Evolutionary conservation across 805 yeast genomes (phyloP).

Genomic region (Yarrowia yakushimensis): DNA sequence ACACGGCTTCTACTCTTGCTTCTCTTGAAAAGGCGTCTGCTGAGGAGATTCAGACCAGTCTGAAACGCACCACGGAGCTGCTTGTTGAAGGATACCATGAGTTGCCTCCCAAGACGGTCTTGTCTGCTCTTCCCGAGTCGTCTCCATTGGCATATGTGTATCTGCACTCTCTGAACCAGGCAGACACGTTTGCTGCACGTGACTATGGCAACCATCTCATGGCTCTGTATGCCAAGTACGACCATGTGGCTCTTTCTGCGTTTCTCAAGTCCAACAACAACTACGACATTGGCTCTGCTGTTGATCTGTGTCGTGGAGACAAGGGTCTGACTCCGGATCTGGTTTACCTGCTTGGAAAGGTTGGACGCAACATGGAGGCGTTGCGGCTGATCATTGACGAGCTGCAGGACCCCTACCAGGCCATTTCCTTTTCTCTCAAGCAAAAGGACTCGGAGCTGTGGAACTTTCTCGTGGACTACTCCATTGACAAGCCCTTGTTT

Average conservation of each 20-base stretch:
- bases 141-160: conserved; percentile 54
- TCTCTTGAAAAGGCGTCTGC: conserved; percentile 43
- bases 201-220: conserved; percentile 68
- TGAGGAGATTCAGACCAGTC: conserved; percentile 40
- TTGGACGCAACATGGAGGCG: conserved; percentile 78
- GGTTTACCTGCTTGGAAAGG: conserved; percentile 74
- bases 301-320: conserved; percentile 54
- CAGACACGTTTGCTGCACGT: conserved; percentile 54
- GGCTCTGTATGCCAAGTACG: conserved; percentile 59
- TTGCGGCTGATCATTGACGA: conserved; percentile 71
- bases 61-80: conserved; percentile 49
- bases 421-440: conserved; percentile 71
- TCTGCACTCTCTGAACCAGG: conserved; percentile 53
- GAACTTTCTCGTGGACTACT: conserved; percentile 67
- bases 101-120: conserved; percentile 51
- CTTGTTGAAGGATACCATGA: conserved; percentile 65
- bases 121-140: conserved; percentile 33
- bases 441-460: conserved; percentile 74
- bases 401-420: conserved; percentile 72
- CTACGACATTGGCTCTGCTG: conserved; percentile 64
- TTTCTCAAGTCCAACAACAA: conserved; percentile 56
- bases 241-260: conserved; percentile 51
- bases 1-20: conserved; percentile 35
- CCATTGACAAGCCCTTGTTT: conserved; percentile 70
- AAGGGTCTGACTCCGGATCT: conserved; percentile 61